These are phyloP conservation scores for Boletus fagicola DNA, from an alignment of 768 basidiomycete genomes.

Conservation along the genomic window DNA sequence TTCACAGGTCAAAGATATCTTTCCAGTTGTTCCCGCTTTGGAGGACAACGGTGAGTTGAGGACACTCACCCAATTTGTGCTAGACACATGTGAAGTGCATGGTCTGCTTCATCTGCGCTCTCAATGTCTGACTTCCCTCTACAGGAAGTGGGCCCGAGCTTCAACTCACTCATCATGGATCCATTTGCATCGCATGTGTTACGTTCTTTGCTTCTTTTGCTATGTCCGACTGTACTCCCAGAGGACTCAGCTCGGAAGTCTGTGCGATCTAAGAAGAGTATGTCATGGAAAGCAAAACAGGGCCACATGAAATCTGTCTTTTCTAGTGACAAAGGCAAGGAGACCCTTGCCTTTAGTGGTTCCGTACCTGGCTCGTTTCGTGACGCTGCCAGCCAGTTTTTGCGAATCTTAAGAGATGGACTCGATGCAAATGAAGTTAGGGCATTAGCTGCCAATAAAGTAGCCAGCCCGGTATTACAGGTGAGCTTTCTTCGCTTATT, in stretches of 20 bases:
- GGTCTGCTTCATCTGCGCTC: slow-evolving; percentile 4
- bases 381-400: slow-evolving; percentile 42
- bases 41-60: slow-evolving; percentile 64
- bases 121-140: slow-evolving; percentile 14
- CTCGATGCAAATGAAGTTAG: slow-evolving; percentile 72
- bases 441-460: slow-evolving; percentile 71
- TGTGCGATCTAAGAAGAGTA: slow-evolving; percentile 83
- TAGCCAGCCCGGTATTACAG: slow-evolving; percentile 74
- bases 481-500: slow-evolving; percentile 38
- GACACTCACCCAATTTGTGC: slow-evolving; percentile 58
- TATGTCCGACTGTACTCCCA: slow-evolving; percentile 59
- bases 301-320: slow-evolving; percentile 82
- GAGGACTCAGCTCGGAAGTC: slow-evolving; percentile 38
- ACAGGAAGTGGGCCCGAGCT: slow-evolving; percentile 68
- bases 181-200: slow-evolving; percentile 91
- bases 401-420: slow-evolving; percentile 50
- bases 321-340: slow-evolving; percentile 41
- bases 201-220: slow-evolving; percentile 71
- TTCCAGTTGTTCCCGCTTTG: slow-evolving; percentile 46
- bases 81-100: slow-evolving; percentile 63
- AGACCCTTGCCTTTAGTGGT: slow-evolving; percentile 24
- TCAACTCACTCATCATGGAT: slow-evolving; percentile 71
- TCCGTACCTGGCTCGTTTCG: slow-evolving; percentile 49
- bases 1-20: slow-evolving; percentile 51
- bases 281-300: slow-evolving; percentile 77